These are phyloP conservation scores for Blastobotrys serpentis DNA, from an alignment of 1,139 yeast genomes.

Conservation along the genomic window DNA sequence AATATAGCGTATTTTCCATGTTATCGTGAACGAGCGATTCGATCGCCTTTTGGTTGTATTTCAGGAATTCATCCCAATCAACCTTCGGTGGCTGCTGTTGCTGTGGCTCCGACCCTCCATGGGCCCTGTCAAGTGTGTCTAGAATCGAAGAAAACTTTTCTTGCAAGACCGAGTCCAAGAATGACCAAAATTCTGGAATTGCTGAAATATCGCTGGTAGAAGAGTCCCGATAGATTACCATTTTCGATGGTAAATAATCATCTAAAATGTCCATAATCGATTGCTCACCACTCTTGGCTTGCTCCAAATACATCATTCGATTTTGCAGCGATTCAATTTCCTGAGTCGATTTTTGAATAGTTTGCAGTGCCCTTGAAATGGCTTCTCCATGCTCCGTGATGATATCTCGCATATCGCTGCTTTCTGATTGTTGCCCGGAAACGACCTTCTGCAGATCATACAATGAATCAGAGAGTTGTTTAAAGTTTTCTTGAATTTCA, in stretches of 20 bases:
- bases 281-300: constrained; percentile 17
- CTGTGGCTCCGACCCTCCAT: neutral
- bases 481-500: constrained; percentile 11
- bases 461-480: constrained; percentile 10
- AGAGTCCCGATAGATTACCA: constrained; percentile 19
- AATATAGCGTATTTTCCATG: constrained; percentile 10
- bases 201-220: constrained; percentile 15
- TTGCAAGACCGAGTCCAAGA: constrained; percentile 13
- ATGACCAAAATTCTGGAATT: constrained; percentile 20
- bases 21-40: constrained; percentile 14
- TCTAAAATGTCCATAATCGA: constrained; percentile 17
- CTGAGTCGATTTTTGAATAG: constrained; percentile 4
- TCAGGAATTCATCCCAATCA: constrained; percentile 19
- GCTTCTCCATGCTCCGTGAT: constrained; percentile 14
- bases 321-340: constrained; percentile 13
- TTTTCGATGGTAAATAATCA: constrained; percentile 16
- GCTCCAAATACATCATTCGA: constrained; percentile 15
- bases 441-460: constrained; percentile 15
- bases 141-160: constrained; percentile 7
- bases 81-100: constrained; percentile 9
- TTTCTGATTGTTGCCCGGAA: constrained; percentile 11
- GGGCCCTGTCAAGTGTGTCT: neutral
- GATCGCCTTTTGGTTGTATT: constrained; percentile 16
- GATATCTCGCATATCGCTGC: constrained; percentile 12
- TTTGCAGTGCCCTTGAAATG: constrained; percentile 9